Evolutionary conservation across 495 filamentous ascomycete species (phyloP).

Genomic region (Astrothelium subdiscretum): DNA sequence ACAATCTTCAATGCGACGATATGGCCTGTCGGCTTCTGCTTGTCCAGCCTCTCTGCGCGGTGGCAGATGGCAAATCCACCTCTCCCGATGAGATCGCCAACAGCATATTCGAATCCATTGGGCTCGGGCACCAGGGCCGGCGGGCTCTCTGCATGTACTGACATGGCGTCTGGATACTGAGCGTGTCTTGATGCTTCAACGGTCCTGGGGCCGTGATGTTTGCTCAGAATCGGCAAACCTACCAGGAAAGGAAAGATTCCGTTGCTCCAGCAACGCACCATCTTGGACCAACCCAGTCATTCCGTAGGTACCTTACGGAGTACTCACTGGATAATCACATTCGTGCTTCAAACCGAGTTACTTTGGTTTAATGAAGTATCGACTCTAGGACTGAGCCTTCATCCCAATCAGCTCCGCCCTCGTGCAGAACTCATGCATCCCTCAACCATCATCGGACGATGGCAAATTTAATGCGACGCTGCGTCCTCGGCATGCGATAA

Average conservation of each 20-base stretch:
- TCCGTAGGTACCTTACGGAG: not conserved
- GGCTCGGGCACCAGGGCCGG: constrained; percentile 70
- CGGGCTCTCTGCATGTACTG: constrained; percentile 32
- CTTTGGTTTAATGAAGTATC: no score
- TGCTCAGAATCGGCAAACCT: not conserved
- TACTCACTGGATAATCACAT: not conserved
- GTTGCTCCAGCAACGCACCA: not conserved
- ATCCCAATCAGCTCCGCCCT: not conserved
- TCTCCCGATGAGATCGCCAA: constrained; percentile 77
- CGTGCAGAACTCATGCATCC: not conserved
- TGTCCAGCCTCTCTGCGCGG: constrained; percentile 54
- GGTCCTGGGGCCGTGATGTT: not conserved
- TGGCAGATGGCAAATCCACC: constrained; percentile 94
- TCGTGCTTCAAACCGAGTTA: not conserved
- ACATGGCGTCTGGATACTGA: constrained; percentile 16
- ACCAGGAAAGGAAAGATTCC: not conserved
- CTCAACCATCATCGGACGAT: not conserved
- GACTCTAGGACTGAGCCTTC: no score
- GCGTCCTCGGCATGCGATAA: not conserved
- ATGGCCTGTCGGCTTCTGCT: constrained; percentile 38
- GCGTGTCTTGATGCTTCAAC: not conserved
- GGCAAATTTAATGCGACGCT: not conserved
- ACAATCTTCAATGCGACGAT: constrained; percentile 84
- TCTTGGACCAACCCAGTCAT: no score
- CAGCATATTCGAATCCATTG: constrained; percentile 65